A percentile compares a stretch with the other conserved stretches of the same genome.
Conservation (phyloP, 2,329 filamentous ascomycete genomes). For the Cylindrodendrum hubeiense region DNA sequence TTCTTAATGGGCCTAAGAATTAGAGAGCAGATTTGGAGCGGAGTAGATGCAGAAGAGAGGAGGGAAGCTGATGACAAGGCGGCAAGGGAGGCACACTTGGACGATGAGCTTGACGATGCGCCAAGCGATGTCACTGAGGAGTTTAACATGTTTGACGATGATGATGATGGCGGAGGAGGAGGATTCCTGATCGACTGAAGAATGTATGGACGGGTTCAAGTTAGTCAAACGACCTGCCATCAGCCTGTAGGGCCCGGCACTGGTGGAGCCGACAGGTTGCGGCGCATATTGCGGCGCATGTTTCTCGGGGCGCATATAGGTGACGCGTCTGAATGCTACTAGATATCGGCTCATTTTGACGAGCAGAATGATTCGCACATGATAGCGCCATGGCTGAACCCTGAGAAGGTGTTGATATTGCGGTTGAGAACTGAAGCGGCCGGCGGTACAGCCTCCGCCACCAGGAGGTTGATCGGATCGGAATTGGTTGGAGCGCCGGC, state of each 20-base stretch:
- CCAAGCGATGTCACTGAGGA: conserved; percentile 58
- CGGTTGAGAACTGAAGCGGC: not conserved
- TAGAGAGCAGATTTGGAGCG: conserved; percentile 76
- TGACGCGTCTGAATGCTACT: not conserved
- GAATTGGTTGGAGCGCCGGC: not conserved
- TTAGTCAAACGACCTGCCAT: not conserved
- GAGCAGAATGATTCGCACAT: not conserved
- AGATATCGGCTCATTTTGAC: not conserved
- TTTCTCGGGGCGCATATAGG: not conserved
- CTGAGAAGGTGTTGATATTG: not conserved
- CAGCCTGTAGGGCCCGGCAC: not conserved
- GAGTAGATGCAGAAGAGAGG: conserved; percentile 63
- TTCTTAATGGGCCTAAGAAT: conserved; percentile 85
- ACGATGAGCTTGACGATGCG: conserved; percentile 50
- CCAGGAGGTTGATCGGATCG: not conserved
- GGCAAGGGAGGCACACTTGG: conserved; percentile 52
- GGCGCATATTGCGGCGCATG: not conserved
- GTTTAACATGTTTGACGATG: conserved; percentile 57
- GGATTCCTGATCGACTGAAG: conserved; percentile 57
- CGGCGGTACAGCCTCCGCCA: not conserved
- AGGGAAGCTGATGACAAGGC: conserved; percentile 53
- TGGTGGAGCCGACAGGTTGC: not conserved
- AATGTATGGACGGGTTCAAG: not conserved
- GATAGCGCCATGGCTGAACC: not conserved
- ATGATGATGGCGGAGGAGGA: conserved; percentile 59